These are phyloP conservation scores for Botryotinia calthae DNA, from an alignment of 2,329 filamentous ascomycete genomes.

Conservation along the genomic window DNA sequence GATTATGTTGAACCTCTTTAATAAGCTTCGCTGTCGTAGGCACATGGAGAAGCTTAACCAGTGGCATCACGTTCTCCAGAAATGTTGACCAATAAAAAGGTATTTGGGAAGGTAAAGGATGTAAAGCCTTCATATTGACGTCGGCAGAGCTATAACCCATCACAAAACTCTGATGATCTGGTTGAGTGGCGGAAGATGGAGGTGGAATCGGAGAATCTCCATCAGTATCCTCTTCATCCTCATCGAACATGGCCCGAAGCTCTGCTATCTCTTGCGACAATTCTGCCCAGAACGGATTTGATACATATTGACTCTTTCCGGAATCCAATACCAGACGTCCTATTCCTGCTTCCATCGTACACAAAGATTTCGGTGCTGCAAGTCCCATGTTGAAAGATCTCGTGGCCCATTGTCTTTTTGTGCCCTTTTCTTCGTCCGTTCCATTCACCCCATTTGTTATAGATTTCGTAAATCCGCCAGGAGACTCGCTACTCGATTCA, in stretches of 20 bases:
- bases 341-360: slow-evolving; percentile 48
- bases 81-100: slow-evolving; percentile 68
- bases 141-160: slow-evolving; percentile 71
- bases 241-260: slow-evolving; percentile 37
- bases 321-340: slow-evolving; percentile 68
- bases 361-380: slow-evolving; percentile 32
- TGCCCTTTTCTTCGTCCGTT: slow-evolving; percentile 34
- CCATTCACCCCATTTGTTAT: slow-evolving; percentile 28
- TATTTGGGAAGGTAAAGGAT: slow-evolving; percentile 65
- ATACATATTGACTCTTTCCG: slow-evolving; percentile 67
- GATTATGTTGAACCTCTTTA: slow-evolving; percentile 57
- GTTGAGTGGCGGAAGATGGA: slow-evolving; percentile 56
- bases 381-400: slow-evolving; percentile 30
- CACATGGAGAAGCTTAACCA: slow-evolving; percentile 69
- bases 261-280: slow-evolving; percentile 55
- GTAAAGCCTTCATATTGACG: slow-evolving; percentile 62
- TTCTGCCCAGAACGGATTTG: slow-evolving; percentile 72
- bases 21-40: slow-evolving; percentile 63
- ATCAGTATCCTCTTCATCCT: slow-evolving; percentile 34
- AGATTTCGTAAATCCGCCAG: slow-evolving; percentile 22
- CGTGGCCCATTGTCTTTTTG: slow-evolving; percentile 32
- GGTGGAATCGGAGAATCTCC: slow-evolving; percentile 30
- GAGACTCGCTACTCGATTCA: slow-evolving; percentile 22
- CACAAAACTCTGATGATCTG: slow-evolving; percentile 68
- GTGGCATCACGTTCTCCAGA: slow-evolving; percentile 70